phyloP scores from a whole-genome alignment of 1,139 yeast species.

The Sugiyamaella grinbergsii region DNA sequence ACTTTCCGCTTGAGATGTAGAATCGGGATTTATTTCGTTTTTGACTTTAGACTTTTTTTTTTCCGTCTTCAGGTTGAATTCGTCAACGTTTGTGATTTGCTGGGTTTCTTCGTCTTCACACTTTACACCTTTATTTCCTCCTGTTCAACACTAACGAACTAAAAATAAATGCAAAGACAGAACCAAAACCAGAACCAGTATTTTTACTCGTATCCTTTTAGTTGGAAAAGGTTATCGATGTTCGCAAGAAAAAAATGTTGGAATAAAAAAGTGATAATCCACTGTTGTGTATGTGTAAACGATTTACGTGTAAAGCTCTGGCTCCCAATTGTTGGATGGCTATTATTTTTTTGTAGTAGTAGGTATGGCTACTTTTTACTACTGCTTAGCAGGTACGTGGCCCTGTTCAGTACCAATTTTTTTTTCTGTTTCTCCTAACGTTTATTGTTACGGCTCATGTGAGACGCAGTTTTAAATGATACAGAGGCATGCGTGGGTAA shows the following conservation, averaged over 20 bases:
- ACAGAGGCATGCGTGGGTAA: neutral
- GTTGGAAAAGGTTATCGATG: neutral
- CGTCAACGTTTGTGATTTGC: neutral
- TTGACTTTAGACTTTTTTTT: too few species aligned
- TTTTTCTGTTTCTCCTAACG: neutral
- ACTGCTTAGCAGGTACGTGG: conserved; percentile 7
- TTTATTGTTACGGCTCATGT: neutral
- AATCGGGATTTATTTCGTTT: too few species aligned
- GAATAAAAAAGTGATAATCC: neutral
- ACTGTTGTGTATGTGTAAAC: conserved; percentile 5
- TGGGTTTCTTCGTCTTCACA: neutral
- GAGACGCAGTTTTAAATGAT: neutral
- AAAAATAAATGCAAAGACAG: too few species aligned
- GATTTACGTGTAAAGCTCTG: conserved; percentile 3
- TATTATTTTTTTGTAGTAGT: neutral
- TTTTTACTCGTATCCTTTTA: too few species aligned
- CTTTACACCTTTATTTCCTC: too few species aligned
- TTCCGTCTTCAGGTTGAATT: too few species aligned
- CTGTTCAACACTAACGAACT: too few species aligned
- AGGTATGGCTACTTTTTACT: too few species aligned
- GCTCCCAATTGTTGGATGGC: neutral
- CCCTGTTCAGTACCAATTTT: conserved; percentile 3
- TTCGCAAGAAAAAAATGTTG: neutral
- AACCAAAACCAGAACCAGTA: too few species aligned
- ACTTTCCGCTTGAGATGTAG: too few species aligned